Base-by-base conservation (phyloP, 2,329 filamentous ascomycete species). In the Bipolaris zeicola region DNA sequence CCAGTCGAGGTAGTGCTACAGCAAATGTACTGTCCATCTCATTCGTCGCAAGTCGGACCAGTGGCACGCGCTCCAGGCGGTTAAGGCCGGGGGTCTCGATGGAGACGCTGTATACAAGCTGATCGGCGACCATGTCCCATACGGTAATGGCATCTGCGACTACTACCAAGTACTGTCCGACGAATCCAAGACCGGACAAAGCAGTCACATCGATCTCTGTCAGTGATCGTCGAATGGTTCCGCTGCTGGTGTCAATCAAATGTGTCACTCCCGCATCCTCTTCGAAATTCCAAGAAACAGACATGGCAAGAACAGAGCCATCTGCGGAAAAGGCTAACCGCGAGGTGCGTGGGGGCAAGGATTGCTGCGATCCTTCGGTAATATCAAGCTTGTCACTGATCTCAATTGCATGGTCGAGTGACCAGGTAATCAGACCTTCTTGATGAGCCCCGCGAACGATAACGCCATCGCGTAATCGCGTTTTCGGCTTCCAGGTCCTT, bases 111-210 rank as follows among this genome's bases (percentile, higher is more conserved):
- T 89, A 92, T 34, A 85, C 83, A 44, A 93, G 81, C 65, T 88
- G 84, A 67, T 96, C 90, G 48, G 87, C 82, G 6, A 98, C 90
- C 10, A 96, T 83, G 73, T 99, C 90, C 81, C 92, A 96, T 34
- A 96, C 88, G 38, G 86, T 82, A 7, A 97, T 81, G 26, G 86
- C 84, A 41, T 89, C 83, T 0, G 91, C 91, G 1, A 96, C 79
- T 43, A 90, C 83, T 55, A 98, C 81, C 16, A 99, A 78, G 69
- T 89, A 88, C 22, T 88, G 87, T 2, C 87, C 88, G 2, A 95
- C 77, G 50, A 96, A 88, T 5, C 83, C 86, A 28, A 96, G 77
- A n/a, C 85, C 85, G 55, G 87, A 84, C 6, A 92, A 80, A 16
- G 83, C 81, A 5, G 87, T 86, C 49, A 82, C 82, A 77, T 89